Evolutionary conservation across 2,329 filamentous ascomycete genomes (phyloP), one percentile per base, ranked within the genome.

Genomic region (Fusarium brachygibbosum): DNA sequence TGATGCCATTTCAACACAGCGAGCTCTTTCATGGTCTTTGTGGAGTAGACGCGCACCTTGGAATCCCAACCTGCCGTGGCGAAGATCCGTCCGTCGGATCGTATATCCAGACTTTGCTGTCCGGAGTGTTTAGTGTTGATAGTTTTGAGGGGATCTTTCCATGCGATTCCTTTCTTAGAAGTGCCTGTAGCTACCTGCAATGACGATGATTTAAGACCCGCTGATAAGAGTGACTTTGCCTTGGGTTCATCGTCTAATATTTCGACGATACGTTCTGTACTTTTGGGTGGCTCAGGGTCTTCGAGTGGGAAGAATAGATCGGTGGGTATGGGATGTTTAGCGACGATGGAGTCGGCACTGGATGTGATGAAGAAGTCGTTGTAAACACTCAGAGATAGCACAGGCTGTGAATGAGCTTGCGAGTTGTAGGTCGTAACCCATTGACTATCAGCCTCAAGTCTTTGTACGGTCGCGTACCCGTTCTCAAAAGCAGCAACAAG

Each of bases 1-100:
- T 91, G 90, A 79, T 98, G 96, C 95, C 95, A 98, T 79, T 97
- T 97, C 68, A 98, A 82, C 56, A 98, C 93, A 0, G 95, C 96
- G 13, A 98, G 80, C 79, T 98, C 94, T 75, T 91, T 92, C 84
- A 98, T 85, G 0, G 89, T 91, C 79, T 91, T 93, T 46, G 86
- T 81, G 5, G 91, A 91, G 78, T 98, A 99, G 2, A 98, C 89
- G 11, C 96, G 85, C 2, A 94, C 83, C 48, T 90, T 88, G 2
- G 89, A 86, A 78, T 99, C 96, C 96, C 96, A 99, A 5, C 96
- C 96, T 0, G 93, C 95, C 0, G 95, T 98, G 5, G 92, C 93
- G 69, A 98, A 91, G 6, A 99, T 86, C 68, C 88, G 91, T 4
- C 90, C 92, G 77, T 99, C 96, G 3, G 89, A 90, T 16, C 96